Evolutionary conservation across 441 rosid species (phyloP), one percentile per base, ranked within the genome.

Genomic region (Syzygium syzygioides): DNA sequence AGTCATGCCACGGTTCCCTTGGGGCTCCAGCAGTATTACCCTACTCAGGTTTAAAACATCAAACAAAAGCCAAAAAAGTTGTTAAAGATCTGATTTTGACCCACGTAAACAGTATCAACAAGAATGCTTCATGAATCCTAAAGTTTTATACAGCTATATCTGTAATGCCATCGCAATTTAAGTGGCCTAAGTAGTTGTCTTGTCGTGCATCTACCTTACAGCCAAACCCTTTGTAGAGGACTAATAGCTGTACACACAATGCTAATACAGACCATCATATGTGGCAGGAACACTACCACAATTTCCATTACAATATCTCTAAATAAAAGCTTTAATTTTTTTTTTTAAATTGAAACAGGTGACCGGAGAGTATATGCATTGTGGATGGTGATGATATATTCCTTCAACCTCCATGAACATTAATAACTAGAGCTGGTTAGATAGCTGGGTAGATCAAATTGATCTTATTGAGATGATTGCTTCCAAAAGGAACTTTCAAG

Each of bases 1-100:
- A 85, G 91, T 98, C 99, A 92, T 98, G 99, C 99, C 99, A 98
- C 64, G 99, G 97, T 91, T 97, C 98, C 92, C 99, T 94, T 79
- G 98, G 98, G 89, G 98, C 94, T 87, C 98, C 97, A 53, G 90
- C 88, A 83, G 91, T 88, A 89, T 85, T 92, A 86, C 95, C 96
- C 99, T 97, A 91, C 84, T 86, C 90, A 87, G 59, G 84, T 32
- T 88, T 62, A 85, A 57, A 10, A 91, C 79, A 87, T 54, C n/a
- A 66, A 87, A 84, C 17, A 41, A 79, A 66, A 66, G 90, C 15
- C 30, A 85, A 62, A 91, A 86, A 86, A 79, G 45, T 50, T 48
- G 57, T 64, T 52, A 37, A 66, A 52, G 11, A 23, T 14, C 30
- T 85, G 41, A 55, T 54, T 34, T 85, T 48, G 10, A 53, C 86